Evolutionary conservation across 2,329 filamentous ascomycete genomes (phyloP).

Genomic region (Verticillium klebahnii): DNA sequence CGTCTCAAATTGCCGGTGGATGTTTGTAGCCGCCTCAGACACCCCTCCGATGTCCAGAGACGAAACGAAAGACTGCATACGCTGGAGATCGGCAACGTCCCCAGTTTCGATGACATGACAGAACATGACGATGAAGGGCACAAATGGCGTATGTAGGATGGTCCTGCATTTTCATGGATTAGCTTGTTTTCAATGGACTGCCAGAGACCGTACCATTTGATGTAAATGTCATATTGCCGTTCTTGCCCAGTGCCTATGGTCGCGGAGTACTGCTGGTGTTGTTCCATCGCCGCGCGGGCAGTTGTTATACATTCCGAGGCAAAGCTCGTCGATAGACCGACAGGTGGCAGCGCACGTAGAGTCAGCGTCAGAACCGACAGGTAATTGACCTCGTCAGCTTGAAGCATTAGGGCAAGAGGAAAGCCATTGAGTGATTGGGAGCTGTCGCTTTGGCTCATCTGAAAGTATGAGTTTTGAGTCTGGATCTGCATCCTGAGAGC

Average conservation of each 20-base stretch:
- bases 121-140: constrained; percentile 21
- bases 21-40: not conserved
- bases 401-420: constrained; percentile 11
- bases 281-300: constrained; percentile 14
- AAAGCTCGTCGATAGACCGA: constrained; percentile 9
- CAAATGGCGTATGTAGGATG: constrained; percentile 16
- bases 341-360: constrained; percentile 16
- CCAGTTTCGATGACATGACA: constrained; percentile 28
- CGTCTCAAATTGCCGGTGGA: not conserved
- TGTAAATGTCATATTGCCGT: not conserved
- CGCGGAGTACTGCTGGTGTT: constrained; percentile 13
- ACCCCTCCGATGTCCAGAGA: constrained; percentile 6
- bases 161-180: constrained; percentile 8
- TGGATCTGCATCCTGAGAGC: too few species aligned
- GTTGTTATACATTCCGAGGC: constrained; percentile 16
- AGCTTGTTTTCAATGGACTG: not conserved
- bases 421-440: not conserved
- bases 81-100: constrained; percentile 33
- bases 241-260: not conserved
- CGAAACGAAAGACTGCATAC: constrained; percentile 9
- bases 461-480: not conserved
- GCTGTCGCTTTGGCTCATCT: not conserved
- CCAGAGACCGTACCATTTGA: not conserved
- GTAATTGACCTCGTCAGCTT: constrained; percentile 13
- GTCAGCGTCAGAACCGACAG: constrained; percentile 19